Percentiles rank a stretch among this genome's conserved stretches.
These are phyloP conservation scores for Anthoceros angustus DNA, from an alignment of 225 moss, liverwort and hornwort species.

Conservation along the genomic window DNA sequence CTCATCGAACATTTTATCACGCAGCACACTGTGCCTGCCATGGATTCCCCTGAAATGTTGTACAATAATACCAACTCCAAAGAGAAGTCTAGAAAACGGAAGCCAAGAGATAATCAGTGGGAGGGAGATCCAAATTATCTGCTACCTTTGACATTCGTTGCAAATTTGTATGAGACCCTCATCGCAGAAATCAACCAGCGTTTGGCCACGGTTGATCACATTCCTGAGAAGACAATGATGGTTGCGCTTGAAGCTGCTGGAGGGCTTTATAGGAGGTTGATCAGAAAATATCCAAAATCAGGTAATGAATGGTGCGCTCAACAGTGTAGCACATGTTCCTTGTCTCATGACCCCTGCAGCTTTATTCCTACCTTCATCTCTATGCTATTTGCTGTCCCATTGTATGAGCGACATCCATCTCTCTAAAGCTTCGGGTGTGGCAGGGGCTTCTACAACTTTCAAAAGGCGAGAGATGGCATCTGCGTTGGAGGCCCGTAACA, in stretches of 20 bases:
- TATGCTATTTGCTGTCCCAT: not conserved
- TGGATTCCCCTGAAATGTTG: conserved; percentile 65
- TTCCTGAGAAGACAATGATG: conserved; percentile 95
- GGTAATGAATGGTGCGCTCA: conserved; percentile 17
- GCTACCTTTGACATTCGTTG: conserved; percentile 93
- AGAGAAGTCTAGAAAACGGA: conserved; percentile 87
- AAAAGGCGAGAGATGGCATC: conserved; percentile 99
- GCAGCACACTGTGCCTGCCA: conserved; percentile 51
- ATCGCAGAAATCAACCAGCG: conserved; percentile 86
- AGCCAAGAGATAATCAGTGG: conserved; percentile 64
- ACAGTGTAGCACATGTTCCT: conserved; percentile 6
- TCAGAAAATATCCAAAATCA: conserved; percentile 95
- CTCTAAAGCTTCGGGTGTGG: not conserved
- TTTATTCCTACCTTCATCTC: not conserved
- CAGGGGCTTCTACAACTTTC: conserved; percentile 66
- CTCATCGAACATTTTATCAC: conserved; percentile 87
- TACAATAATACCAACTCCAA: conserved; percentile 77
- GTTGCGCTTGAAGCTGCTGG: conserved; percentile 98
- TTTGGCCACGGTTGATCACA: conserved; percentile 76
- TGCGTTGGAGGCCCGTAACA: conserved; percentile 86
- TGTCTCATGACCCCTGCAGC: not conserved
- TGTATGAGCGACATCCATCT: not conserved
- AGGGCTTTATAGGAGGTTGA: conserved; percentile 86
- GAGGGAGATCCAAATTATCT: conserved; percentile 90
- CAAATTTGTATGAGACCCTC: conserved; percentile 92